These are phyloP conservation scores for Dioscorea zingiberensis DNA, from an alignment of 106 monocot species.

Conservation along the genomic window DNA sequence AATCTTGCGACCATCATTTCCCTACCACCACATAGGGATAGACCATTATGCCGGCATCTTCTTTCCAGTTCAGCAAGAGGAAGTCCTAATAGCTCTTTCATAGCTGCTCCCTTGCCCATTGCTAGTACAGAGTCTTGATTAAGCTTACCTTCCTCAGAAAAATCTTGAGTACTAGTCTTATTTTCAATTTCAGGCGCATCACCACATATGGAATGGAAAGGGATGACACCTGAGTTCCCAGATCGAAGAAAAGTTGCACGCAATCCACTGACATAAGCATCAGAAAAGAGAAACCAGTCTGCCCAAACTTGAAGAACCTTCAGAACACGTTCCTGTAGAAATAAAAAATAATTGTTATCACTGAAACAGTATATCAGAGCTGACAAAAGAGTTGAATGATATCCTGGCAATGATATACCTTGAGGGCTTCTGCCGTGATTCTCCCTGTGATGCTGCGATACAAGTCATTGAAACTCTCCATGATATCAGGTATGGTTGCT, in stretches of 20 bases:
- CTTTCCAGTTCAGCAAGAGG: conserved; percentile 91
- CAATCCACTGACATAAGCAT: conserved; percentile 89
- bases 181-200: conserved; percentile 87
- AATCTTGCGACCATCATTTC: conserved; percentile 97
- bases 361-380: too few species aligned
- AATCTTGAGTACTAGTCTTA: conserved; percentile 47
- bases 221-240: conserved; percentile 73
- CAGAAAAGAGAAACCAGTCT: conserved; percentile 99
- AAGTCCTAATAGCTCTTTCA: conserved; percentile 80
- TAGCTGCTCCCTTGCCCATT: conserved; percentile 91
- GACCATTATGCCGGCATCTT: conserved; percentile 91
- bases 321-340: conserved; percentile 79
- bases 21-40: conserved; percentile 87
- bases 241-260: conserved; percentile 87
- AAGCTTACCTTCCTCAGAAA: conserved; percentile 37
- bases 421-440: conserved; percentile 96
- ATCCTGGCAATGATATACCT: conserved; percentile 36
- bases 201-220: conserved; percentile 88
- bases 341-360: too few species aligned
- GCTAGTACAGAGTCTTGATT: conserved; percentile 88
- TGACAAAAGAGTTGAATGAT: too few species aligned
- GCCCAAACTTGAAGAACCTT: conserved; percentile 99
- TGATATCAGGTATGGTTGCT: conserved; percentile 78
- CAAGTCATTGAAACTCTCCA: conserved; percentile 98
- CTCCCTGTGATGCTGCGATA: conserved; percentile 96